Conservation (phyloP, 192 early-diverging fungal genomes). For the Linnemannia schmuckeri region DNA sequence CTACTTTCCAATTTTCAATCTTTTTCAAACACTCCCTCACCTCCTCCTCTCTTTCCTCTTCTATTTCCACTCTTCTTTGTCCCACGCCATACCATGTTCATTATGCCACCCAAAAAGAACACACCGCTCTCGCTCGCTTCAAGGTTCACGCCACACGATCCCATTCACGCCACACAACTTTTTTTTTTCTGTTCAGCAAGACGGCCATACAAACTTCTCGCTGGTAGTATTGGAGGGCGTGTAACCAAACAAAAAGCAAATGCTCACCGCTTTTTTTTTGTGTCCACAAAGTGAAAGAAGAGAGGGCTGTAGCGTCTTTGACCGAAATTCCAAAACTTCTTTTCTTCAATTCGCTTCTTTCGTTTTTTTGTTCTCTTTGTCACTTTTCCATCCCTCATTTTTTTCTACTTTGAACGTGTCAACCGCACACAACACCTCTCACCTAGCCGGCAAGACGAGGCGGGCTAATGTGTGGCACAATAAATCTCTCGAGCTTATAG, state of each 20-base stretch:
- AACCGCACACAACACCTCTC: too few relatives aligned
- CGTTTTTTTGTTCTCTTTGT: not conserved
- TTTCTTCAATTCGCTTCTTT: not conserved
- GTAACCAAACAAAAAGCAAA: not conserved
- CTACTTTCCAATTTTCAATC: too few relatives aligned
- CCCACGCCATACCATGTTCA: not conserved
- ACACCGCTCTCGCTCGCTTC: not conserved
- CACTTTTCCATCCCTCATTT: not conserved
- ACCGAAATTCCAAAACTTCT: conserved; percentile 12
- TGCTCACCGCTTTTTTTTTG: not conserved
- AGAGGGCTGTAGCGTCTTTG: not conserved
- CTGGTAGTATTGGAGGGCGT: too few relatives aligned
- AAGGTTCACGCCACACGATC: not conserved
- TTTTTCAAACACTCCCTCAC: too few relatives aligned
- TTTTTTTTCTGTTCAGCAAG: not conserved
- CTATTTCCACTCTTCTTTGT: too few relatives aligned
- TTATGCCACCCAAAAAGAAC: not conserved
- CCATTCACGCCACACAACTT: not conserved
- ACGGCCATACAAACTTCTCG: too few relatives aligned
- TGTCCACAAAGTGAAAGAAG: not conserved
- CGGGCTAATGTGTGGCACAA: too few relatives aligned
- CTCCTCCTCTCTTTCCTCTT: too few relatives aligned
- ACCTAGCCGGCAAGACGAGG: too few relatives aligned
- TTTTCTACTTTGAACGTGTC: too few relatives aligned
- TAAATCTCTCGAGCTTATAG: too few relatives aligned